These are phyloP conservation scores for Verticillium longisporum DNA, from an alignment of 2,329 filamentous ascomycete species.

Conservation along the genomic window DNA sequence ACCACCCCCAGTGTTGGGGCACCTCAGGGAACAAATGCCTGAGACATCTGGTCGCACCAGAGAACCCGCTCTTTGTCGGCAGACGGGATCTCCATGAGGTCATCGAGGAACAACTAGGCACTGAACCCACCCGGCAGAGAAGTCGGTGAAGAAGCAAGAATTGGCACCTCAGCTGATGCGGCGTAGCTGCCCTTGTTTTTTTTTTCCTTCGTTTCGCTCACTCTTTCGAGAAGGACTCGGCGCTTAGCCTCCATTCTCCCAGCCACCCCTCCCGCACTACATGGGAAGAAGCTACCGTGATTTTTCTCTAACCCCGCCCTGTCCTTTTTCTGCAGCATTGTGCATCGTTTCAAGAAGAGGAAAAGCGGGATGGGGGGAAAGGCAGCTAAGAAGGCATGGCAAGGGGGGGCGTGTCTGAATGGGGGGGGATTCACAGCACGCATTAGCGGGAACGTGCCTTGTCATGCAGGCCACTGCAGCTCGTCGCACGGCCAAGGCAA, in stretches of 20 bases:
- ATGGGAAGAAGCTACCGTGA: background rate
- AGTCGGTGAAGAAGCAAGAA: slow-evolving; percentile 12
- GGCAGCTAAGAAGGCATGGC: background rate
- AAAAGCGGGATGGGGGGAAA: background rate
- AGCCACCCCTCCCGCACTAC: background rate
- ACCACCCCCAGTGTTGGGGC: background rate
- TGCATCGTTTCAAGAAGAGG: background rate
- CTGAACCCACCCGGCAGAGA: slow-evolving; percentile 6
- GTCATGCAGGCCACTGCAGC: slow-evolving; percentile 7
- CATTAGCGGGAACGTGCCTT: slow-evolving; percentile 10
- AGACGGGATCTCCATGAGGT: slow-evolving; percentile 4
- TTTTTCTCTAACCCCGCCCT: background rate
- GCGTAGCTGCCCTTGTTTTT: too few species aligned
- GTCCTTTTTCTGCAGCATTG: slow-evolving; percentile 4
- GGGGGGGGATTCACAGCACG: background rate
- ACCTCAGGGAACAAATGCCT: background rate
- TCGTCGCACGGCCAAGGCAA: slow-evolving; percentile 8
- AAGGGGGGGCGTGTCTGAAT: background rate
- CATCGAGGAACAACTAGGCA: slow-evolving; percentile 1
- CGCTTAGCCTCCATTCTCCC: background rate
- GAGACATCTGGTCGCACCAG: background rate
- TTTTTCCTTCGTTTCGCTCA: too few species aligned
- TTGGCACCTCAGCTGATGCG: background rate
- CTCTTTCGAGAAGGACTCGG: background rate
- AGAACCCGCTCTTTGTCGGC: background rate